These are phyloP conservation scores for Lipomyces lipofer DNA, from an alignment of 805 yeast genomes.

Conservation along the genomic window DNA sequence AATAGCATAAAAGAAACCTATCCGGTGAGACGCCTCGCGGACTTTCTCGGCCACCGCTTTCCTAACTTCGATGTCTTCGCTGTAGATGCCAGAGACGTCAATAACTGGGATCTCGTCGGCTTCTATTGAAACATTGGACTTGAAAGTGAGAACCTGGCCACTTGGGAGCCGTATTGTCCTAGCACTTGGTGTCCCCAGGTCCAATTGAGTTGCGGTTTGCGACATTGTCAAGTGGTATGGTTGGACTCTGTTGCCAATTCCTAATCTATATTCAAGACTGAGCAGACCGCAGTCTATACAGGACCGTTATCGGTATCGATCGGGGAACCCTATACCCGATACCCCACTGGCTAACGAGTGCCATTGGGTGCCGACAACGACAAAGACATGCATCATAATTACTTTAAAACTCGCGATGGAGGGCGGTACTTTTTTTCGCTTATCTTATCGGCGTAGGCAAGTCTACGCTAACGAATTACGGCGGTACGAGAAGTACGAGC, in stretches of 20 bases:
- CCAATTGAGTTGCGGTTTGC: neutral
- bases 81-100: slow-evolving; percentile 25
- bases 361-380: too few relatives aligned
- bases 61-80: slow-evolving; percentile 26
- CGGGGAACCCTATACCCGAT: too few relatives aligned
- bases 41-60: slow-evolving; percentile 32
- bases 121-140: neutral
- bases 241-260: neutral
- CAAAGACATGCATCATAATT: too few relatives aligned
- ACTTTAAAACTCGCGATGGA: too few relatives aligned
- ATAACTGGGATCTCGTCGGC: slow-evolving; percentile 30
- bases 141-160: neutral
- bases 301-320: too few relatives aligned
- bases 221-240: neutral
- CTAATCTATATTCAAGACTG: neutral
- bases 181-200: neutral
- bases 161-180: neutral
- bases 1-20: slow-evolving; percentile 36
- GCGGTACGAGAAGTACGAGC: too few relatives aligned
- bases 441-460: too few relatives aligned
- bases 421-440: too few relatives aligned
- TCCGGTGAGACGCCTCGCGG: slow-evolving; percentile 33
- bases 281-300: too few relatives aligned
- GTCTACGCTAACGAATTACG: too few relatives aligned
- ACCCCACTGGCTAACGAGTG: too few relatives aligned